Evolutionary conservation across 2,329 filamentous ascomycete genomes (phyloP), one percentile per base, ranked within the genome.

Genomic region (Trichoderma sp.): DNA sequence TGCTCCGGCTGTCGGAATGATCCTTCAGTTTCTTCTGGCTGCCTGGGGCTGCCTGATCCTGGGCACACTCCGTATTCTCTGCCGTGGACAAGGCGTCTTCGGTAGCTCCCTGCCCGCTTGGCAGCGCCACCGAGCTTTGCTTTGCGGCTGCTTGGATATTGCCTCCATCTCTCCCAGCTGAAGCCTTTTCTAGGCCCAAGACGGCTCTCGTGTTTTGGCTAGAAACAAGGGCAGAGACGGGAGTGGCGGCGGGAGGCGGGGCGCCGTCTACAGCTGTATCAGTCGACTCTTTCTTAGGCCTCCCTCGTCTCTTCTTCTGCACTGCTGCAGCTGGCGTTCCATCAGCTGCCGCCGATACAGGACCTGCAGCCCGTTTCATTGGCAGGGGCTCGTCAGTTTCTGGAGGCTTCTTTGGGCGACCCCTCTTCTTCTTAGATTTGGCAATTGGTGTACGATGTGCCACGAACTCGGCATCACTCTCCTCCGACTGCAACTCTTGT

Each of bases 241-340:
- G 22, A 45, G 45, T 58, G 5, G 45, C 29, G 22, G 61, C 35
- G 42, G 67, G 15, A 58, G 45, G 64, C 50, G 74, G 73, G 27
- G 75, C 75, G 2, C 72, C 19, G 3, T 64, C 59, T 29, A 57
- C 17, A 65, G 15, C 22, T 25, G 25, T 25, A 19, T 50, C 52
- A 35, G 27, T 32, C 17, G 60, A 59, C 45, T 56, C 70, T 67
- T 83, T 84, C 67, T 76, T 79, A 17, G 82, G 81, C 22, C 82
- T 76, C 4, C 83, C 82, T 59, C 82, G 76, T 68, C 77, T 80
- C 72, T 77, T 81, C 65, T 77, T 79, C 63, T 70, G 50, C 48
- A 69, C 71, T 37, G 58, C 57, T 29, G 39, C 50, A 17, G 45
- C 39, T 25, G 50, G 64, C 32, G 39, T 22, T 64, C 22, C 56